phyloP scores from a whole-genome alignment of 345 rosid species.

The Raphanus raphanistrum region DNA sequence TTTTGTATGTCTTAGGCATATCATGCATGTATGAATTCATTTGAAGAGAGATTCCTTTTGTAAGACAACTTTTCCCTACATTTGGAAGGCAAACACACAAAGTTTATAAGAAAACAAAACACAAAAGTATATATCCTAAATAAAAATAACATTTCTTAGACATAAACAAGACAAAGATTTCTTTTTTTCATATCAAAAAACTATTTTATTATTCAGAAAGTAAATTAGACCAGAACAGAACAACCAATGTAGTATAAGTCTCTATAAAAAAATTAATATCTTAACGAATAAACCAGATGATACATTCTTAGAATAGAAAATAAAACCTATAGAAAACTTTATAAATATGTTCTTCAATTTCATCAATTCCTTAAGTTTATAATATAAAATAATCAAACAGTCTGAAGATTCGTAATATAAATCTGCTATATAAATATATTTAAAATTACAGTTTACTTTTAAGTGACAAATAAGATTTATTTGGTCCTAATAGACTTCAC shows the following conservation, averaged over 20 bases:
- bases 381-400: not conserved
- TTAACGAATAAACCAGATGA: too few species aligned
- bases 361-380: not conserved
- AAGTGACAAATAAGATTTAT: not conserved
- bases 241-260: too few species aligned
- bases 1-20: not conserved
- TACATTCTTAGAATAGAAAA: too few species aligned
- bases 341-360: too few species aligned
- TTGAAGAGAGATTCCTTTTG: constrained; percentile 16
- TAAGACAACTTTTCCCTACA: not conserved
- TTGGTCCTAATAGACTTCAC: not conserved
- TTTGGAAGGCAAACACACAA: constrained; percentile 9
- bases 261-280: too few species aligned
- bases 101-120: not conserved
- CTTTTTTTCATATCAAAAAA: too few species aligned
- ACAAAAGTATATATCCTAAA: not conserved
- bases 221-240: too few species aligned
- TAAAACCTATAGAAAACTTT: too few species aligned
- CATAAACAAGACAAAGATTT: not conserved
- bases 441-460: not conserved
- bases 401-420: not conserved
- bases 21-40: not conserved
- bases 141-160: not conserved
- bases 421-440: not conserved
- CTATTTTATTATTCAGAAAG: too few species aligned